Evolutionary conservation across 2,329 filamentous ascomycete genomes (phyloP).

Genomic region (Xylaria sp.): DNA sequence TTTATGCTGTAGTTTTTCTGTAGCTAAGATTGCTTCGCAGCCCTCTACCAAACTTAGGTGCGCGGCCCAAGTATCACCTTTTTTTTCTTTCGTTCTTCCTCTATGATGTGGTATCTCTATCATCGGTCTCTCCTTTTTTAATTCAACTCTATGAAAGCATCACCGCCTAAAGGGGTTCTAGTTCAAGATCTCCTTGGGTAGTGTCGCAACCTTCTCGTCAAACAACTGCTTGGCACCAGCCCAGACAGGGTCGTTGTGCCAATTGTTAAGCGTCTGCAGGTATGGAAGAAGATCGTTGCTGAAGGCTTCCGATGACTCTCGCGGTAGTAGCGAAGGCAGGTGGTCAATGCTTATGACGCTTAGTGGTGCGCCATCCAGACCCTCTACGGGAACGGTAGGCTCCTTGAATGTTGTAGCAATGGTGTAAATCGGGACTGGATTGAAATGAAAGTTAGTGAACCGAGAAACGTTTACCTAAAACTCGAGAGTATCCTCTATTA

Average conservation of each 20-base stretch:
- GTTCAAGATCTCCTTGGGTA: constrained; percentile 61
- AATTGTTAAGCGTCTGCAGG: constrained; percentile 80
- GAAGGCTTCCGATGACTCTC: constrained; percentile 90
- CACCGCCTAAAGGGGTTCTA: background rate
- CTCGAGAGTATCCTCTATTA: constrained; percentile 4
- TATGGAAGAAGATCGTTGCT: constrained; percentile 81
- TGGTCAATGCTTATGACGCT: constrained; percentile 91
- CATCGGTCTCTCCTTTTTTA: background rate
- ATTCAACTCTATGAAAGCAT: background rate
- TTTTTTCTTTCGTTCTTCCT: background rate
- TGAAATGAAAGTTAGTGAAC: constrained; percentile 5
- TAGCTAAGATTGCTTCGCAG: background rate
- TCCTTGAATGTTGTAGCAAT: constrained; percentile 84
- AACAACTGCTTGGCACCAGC: constrained; percentile 85
- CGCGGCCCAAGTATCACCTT: background rate
- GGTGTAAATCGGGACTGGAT: constrained; percentile 78
- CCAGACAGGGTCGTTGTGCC: constrained; percentile 82
- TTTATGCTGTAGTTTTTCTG: constrained; percentile 3
- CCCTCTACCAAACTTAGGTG: background rate
- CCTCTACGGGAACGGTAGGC: constrained; percentile 81
- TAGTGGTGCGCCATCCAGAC: constrained; percentile 69
- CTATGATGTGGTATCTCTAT: constrained; percentile 9
- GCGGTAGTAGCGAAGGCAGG: constrained; percentile 82
- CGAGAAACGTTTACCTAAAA: constrained; percentile 35
- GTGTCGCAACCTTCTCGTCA: constrained; percentile 78